Evolutionary conservation across 495 filamentous ascomycete genomes (phyloP), one percentile per base, ranked within the genome.

Genomic region (Penicillium goetzii): DNA sequence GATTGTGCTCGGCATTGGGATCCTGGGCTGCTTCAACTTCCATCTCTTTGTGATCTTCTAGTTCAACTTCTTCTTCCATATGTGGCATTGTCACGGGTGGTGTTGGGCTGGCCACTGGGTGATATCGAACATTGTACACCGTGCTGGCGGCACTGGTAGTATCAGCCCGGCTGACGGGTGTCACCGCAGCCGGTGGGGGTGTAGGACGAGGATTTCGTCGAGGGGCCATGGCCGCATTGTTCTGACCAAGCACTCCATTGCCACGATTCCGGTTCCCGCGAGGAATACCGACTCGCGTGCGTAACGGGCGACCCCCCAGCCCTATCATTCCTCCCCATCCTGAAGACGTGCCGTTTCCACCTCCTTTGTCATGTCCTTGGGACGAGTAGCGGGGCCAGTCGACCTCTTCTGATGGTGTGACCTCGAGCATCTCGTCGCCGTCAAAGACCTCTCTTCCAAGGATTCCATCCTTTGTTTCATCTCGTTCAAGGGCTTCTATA

Each of bases 391-490:
- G 72, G 8, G 81, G 78, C 82, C 83, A 87, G 43, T 78, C 80
- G 19, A 84, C 78, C 62, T 87, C 86, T 43, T 85, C 79, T 6
- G 83, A 84, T 15, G 87, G 85, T 11, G 87, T 89, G 25, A 89
- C 80, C 25, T 96, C 92, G 38, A 96, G 78, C 92, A 96, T 96
- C 74, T 99, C 95, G 66, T 99, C 95, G 15, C 94, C 96, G 69
- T 98, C 95, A 65, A 97, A 98, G 0, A 98, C 86, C 71, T 99
- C 95, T 62, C 95, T 81, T 21, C 95, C 95, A 4, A 99, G 81
- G 26, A 99, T 94, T 10, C 95, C 96, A 63, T 97, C 95, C 74
- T 96, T 97, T 69, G 91, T 91, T 68, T 99, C 95, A 70, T 99
- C 94, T 56, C 95, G 85, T 76, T 99, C 95, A 53, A 99, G 77